Base-by-base conservation (phyloP, 768 basidiomycete genomes). In the Lactifluus subvellereus region DNA sequence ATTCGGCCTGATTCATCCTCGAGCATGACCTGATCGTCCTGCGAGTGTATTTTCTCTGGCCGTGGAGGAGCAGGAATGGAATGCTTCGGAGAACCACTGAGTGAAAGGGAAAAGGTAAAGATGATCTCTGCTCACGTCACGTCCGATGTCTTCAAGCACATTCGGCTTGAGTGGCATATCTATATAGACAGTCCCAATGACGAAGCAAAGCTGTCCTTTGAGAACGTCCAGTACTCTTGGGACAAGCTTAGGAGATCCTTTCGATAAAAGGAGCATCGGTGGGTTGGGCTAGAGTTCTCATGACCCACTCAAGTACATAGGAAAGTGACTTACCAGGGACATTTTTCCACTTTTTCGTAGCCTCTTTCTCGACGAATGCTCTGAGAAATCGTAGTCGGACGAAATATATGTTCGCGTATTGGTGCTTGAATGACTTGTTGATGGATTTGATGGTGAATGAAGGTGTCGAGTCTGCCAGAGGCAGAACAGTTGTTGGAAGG, bases 131-230 rank as follows among this genome's bases (percentile, higher is more conserved):
- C 91, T 68, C 70, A 98, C 97, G 69, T 99, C 94, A 72, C 91
- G 82, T 27, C 88, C 93, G 67, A 98, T 83, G 66, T 99, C 97
- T 69, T 94, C 89, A 65, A 99, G 81, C n/a, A 99, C 91, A 70
- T 98, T 98, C 0, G 96, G 96, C 71, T 99, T 99, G 56, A 98
- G 79, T 9, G 94, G 92, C 97, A 99, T 99, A 64, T 99, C 94
- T 86, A 98, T 88, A 73, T 98, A 99, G 6, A 98, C 87, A 0
- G 97, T 99, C 4, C 97, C 97, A 58, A 97, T 78, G 64, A 98
- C 82, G 73, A 88, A 98, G 74, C 94, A 97, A 59, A 96, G 77
- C 69, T 88, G 79, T 1, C 88, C 88, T 68, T 92, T 90, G 51
- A 85, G 77, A 8, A 98, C 87, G 61, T 98, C 96, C 4, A 97